A percentile compares a stretch with the other conserved stretches of the same genome.
Conservation (phyloP, 148 eudicot species). For the Nepenthes gracilis region DNA sequence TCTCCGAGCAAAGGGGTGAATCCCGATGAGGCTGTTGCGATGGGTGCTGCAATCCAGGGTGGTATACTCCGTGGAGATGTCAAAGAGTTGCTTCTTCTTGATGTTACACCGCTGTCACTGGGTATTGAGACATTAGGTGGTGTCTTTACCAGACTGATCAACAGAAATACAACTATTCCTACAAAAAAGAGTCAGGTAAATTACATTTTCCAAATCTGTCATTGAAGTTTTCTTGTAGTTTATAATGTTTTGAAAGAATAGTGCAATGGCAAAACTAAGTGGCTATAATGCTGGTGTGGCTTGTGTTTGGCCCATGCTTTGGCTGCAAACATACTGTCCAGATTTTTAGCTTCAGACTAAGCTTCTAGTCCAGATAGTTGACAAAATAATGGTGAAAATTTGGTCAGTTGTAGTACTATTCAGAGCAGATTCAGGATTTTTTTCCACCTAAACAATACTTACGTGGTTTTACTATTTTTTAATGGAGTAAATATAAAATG, state of each 20-base stretch:
- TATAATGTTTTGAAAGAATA: not conserved
- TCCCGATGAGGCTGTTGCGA: constrained; percentile 93
- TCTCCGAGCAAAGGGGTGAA: constrained; percentile 95
- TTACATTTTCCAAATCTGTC: not conserved
- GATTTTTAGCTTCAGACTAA: no score
- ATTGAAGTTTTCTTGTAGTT: not conserved
- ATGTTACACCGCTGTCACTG: constrained; percentile 88
- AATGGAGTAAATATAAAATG: no score
- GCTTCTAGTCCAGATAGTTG: no score
- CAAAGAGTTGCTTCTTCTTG: constrained; percentile 85
- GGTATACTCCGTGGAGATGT: constrained; percentile 97
- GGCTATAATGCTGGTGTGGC: not conserved
- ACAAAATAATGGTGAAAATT: no score
- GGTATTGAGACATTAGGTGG: constrained; percentile 97
- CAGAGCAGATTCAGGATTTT: no score
- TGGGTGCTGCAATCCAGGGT: constrained; percentile 99
- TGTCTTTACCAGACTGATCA: constrained; percentile 78
- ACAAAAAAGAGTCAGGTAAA: constrained; percentile 92
- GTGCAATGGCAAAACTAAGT: not conserved
- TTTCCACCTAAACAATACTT: no score
- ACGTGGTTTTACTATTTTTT: no score
- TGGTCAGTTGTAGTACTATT: no score
- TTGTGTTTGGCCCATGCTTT: not conserved
- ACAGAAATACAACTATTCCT: constrained; percentile 87
- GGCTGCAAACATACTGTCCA: no score